These are phyloP conservation scores for Aspergillus olivimuriae DNA, from an alignment of 495 filamentous ascomycete genomes.

Conservation along the genomic window DNA sequence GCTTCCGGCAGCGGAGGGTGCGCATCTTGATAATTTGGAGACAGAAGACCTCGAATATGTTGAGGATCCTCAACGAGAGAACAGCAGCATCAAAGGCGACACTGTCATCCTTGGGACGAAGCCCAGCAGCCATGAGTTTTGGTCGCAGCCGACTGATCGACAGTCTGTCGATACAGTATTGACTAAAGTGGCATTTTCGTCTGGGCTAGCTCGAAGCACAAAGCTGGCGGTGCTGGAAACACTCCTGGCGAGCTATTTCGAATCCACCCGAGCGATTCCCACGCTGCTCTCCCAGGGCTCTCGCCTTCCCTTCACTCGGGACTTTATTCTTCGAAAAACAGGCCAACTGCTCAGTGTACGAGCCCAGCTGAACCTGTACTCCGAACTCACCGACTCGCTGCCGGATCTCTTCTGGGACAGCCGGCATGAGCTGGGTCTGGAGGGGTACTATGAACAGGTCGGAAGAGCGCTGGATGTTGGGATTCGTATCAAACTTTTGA, in stretches of 20 bases:
- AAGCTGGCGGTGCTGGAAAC: constrained; percentile 92
- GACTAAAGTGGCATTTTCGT: constrained; percentile 94
- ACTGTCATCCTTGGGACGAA: constrained; percentile 85
- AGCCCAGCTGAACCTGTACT: constrained; percentile 93
- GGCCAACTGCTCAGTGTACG: constrained; percentile 87
- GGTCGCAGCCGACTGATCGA: constrained; percentile 12
- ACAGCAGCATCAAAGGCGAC: constrained; percentile 77
- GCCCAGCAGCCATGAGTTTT: constrained; percentile 11
- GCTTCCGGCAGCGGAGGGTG: constrained; percentile 66
- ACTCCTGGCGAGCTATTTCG: constrained; percentile 74
- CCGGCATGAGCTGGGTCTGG: constrained; percentile 75
- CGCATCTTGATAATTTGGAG: constrained; percentile 63
- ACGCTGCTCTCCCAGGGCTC: constrained; percentile 59
- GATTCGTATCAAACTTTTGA: constrained; percentile 85
- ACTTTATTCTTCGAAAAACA: constrained; percentile 85
- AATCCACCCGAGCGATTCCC: constrained; percentile 75
- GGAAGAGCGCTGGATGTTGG: constrained; percentile 85
- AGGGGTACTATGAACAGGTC: constrained; percentile 91
- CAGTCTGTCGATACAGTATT: constrained; percentile 67
- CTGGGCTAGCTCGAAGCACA: constrained; percentile 88
- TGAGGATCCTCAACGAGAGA: constrained; percentile 67
- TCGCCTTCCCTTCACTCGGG: constrained; percentile 61
- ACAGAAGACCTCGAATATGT: constrained; percentile 86
- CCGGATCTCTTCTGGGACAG: constrained; percentile 98
- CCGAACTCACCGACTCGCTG: constrained; percentile 89